A percentile compares a stretch with the other conserved stretches of the same genome.
phyloP scores from a whole-genome alignment of 768 basidiomycete genomes.

The Trametes punicea region DNA sequence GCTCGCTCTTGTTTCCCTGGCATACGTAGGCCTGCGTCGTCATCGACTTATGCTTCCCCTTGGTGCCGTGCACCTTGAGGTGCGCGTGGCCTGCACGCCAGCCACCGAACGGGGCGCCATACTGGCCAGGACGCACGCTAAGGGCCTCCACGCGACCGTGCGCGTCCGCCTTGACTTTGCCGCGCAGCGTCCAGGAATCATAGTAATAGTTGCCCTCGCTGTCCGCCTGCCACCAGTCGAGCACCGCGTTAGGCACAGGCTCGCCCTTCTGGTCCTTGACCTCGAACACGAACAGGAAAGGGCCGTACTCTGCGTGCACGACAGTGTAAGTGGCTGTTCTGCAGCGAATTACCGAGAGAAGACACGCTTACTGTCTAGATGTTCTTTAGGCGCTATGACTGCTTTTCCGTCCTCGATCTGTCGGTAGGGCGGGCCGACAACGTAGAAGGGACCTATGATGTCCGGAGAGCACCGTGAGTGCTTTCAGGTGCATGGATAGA shows the following conservation, averaged over 20 bases:
- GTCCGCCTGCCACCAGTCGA: conserved; percentile 30
- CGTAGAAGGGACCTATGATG: conserved; percentile 24
- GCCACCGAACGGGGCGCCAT: conserved; percentile 9
- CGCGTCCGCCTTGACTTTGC: conserved; percentile 21
- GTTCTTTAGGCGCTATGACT: conserved; percentile 19
- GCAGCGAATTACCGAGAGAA: background rate
- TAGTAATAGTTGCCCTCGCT: conserved; percentile 21
- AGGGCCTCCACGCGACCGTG: conserved; percentile 24
- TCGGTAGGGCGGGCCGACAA: conserved; percentile 22
- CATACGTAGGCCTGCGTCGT: conserved; percentile 28
- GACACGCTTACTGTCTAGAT: conserved; percentile 18
- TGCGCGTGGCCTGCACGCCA: conserved; percentile 24
- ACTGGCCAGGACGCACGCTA: conserved; percentile 24
- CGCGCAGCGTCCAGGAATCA: conserved; percentile 23
- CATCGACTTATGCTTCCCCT: conserved; percentile 12
- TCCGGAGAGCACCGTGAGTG: background rate
- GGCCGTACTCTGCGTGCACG: conserved; percentile 21
- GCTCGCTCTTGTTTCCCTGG: conserved; percentile 21
- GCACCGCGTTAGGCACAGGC: conserved; percentile 18
- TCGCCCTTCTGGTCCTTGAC: conserved; percentile 24
- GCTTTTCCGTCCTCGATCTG: conserved; percentile 27
- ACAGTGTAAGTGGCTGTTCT: background rate
- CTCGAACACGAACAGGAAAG: conserved; percentile 20
- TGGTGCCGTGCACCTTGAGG: conserved; percentile 14
- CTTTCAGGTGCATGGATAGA: background rate